These are phyloP conservation scores for Neoboletus subvelutipes DNA, from an alignment of 768 basidiomycete species.

Conservation along the genomic window DNA sequence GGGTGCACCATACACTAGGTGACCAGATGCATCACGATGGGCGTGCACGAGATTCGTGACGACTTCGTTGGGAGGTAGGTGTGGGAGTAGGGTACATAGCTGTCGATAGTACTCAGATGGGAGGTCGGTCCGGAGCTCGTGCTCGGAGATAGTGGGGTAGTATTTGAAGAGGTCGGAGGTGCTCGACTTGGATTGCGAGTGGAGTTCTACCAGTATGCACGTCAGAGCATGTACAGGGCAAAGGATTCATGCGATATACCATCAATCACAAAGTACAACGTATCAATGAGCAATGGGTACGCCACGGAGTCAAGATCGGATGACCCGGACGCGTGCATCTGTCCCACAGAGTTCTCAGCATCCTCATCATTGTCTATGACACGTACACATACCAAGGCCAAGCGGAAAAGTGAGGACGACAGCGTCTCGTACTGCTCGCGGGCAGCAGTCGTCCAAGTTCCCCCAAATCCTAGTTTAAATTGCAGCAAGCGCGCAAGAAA, in stretches of 20 bases:
- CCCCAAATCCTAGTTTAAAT: conserved; percentile 67
- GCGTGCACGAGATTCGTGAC: conserved; percentile 60
- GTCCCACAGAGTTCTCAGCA: conserved; percentile 2
- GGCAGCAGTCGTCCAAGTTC: conserved; percentile 51
- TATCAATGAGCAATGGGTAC: conserved; percentile 71
- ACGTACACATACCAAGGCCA: conserved; percentile 48
- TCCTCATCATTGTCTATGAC: conserved; percentile 1
- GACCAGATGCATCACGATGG: conserved; percentile 54
- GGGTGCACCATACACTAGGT: conserved; percentile 45
- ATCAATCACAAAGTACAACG: conserved; percentile 69
- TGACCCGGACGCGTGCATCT: conserved; percentile 58
- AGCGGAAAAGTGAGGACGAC: conserved; percentile 42
- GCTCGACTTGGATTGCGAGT: conserved; percentile 52
- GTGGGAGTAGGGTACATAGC: conserved; percentile 57
- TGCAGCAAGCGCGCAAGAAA: conserved; percentile 69
- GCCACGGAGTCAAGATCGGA: conserved; percentile 50
- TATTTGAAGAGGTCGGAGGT: conserved; percentile 59
- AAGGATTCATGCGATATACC: conserved; percentile 41
- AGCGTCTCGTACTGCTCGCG: conserved; percentile 48
- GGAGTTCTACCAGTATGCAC: conserved; percentile 50
- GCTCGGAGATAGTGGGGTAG: conserved; percentile 53
- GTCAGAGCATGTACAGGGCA: not conserved
- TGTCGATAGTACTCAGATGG: conserved; percentile 59
- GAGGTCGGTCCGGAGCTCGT: conserved; percentile 53
- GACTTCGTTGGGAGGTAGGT: conserved; percentile 47